Evolutionary conservation across 805 yeast species (phyloP).

Genomic region (Nakazawaea siamensis): DNA sequence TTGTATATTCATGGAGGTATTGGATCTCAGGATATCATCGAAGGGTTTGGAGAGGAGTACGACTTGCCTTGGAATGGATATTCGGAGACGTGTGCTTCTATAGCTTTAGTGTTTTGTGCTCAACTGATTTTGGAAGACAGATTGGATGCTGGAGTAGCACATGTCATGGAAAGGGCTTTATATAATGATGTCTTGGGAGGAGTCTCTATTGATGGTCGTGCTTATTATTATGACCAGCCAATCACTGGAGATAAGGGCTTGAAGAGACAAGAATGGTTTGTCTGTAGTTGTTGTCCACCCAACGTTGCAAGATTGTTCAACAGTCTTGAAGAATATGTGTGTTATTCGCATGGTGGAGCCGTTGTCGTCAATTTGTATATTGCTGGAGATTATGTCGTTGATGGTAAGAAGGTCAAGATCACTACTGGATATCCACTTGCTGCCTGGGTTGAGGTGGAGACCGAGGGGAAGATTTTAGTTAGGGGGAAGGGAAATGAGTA

Average conservation of each 20-base stretch:
- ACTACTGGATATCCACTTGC: background rate
- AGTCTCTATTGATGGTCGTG: slow-evolving; percentile 17
- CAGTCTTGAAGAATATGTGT: slow-evolving; percentile 16
- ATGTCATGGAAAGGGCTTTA: slow-evolving; percentile 17
- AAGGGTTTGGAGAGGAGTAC: slow-evolving; percentile 19
- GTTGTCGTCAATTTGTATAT: slow-evolving; percentile 14
- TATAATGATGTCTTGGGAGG: slow-evolving; percentile 19
- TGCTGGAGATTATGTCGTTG: slow-evolving; percentile 9
- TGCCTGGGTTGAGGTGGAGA: background rate
- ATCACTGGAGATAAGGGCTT: slow-evolving; percentile 12
- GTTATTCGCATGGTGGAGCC: slow-evolving; percentile 6
- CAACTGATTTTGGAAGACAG: slow-evolving; percentile 13
- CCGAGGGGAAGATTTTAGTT: background rate
- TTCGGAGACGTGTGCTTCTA: slow-evolving; percentile 21
- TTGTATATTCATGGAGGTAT: slow-evolving; percentile 20
- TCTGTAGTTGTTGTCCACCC: slow-evolving; percentile 19
- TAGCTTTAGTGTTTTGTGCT: slow-evolving; percentile 16
- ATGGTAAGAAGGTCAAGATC: background rate
- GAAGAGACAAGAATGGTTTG: slow-evolving; percentile 17
- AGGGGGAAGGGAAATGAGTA: background rate
- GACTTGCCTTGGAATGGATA: slow-evolving; percentile 18
- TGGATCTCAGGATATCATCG: slow-evolving; percentile 17
- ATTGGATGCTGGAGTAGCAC: slow-evolving; percentile 13
- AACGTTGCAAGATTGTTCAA: slow-evolving; percentile 18
- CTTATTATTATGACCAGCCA: slow-evolving; percentile 18